A percentile compares a stretch with the other conserved stretches of the same genome.
phyloP scores from a whole-genome alignment of 2,329 filamentous ascomycete genomes.

The Diatrype stigma region DNA sequence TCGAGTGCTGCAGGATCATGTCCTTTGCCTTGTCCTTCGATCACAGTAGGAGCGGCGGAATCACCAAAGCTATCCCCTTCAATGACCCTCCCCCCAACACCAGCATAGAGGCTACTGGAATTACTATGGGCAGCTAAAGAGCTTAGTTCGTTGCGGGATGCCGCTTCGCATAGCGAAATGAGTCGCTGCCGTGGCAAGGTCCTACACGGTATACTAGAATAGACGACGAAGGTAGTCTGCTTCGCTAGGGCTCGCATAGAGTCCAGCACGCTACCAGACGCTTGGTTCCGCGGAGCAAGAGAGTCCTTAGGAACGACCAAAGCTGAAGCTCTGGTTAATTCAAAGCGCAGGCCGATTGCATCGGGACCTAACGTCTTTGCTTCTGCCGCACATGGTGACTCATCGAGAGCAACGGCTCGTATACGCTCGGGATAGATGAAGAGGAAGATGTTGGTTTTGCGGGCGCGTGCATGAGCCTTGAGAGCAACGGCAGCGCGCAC shows the following conservation, averaged over 20 bases:
- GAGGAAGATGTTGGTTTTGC: conserved; percentile 9
- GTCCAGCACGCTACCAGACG: conserved; percentile 9
- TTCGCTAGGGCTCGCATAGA: conserved; percentile 8
- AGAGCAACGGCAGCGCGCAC: conserved; percentile 10
- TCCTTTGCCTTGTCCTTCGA: conserved; percentile 1
- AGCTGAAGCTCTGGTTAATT: conserved; percentile 8
- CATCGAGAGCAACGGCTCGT: conserved; percentile 7
- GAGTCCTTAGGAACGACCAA: conserved; percentile 11
- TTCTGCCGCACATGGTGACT: conserved; percentile 7
- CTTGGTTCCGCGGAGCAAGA: conserved; percentile 10
- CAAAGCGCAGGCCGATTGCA: conserved; percentile 9
- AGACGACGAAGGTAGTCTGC: conserved; percentile 10
- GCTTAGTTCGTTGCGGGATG: conserved; percentile 8
- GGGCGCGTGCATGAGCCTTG: conserved; percentile 8
- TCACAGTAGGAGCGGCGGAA: background rate
- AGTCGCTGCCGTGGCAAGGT: conserved; percentile 7
- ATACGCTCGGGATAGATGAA: conserved; percentile 13
- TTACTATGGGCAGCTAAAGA: conserved; percentile 9
- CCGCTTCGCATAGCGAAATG: conserved; percentile 9
- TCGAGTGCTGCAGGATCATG: conserved; percentile 3
- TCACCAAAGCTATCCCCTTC: conserved; percentile 6
- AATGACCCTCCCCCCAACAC: conserved; percentile 9
- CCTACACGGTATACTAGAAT: conserved; percentile 9
- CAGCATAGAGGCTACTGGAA: conserved; percentile 9
- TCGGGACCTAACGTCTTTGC: conserved; percentile 8